These are phyloP conservation scores for Pichia inconspicua DNA, from an alignment of 1,139 yeast genomes.

Conservation along the genomic window DNA sequence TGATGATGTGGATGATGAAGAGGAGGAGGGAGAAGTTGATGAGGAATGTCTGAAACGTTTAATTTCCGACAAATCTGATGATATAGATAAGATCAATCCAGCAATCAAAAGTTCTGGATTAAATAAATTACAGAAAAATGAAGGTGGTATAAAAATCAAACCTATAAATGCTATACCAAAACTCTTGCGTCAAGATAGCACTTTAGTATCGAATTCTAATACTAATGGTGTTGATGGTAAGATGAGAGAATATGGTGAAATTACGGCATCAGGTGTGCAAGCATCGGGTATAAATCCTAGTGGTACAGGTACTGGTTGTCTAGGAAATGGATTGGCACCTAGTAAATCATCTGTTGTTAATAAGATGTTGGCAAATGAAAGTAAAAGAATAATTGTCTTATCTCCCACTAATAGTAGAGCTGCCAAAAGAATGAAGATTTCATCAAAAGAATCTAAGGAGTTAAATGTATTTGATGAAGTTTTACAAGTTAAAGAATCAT, in stretches of 20 bases:
- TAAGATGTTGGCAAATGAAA: slow-evolving; percentile 33
- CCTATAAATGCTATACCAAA: background rate
- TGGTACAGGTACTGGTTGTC: slow-evolving; percentile 16
- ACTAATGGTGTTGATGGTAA: slow-evolving; percentile 15
- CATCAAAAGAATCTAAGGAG: background rate
- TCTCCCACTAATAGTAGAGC: slow-evolving; percentile 5
- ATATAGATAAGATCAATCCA: slow-evolving; percentile 9
- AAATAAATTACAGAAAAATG: background rate
- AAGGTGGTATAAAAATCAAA: background rate
- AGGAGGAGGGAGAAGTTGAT: background rate
- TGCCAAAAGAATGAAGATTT: background rate
- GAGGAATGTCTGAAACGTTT: slow-evolving; percentile 2
- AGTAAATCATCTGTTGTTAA: slow-evolving; percentile 60
- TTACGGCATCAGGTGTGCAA: slow-evolving; percentile 71
- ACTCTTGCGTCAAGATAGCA: slow-evolving; percentile 9
- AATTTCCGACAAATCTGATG: slow-evolving; percentile 10
- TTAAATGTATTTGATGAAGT: background rate
- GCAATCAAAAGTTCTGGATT: background rate
- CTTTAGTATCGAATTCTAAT: slow-evolving; percentile 4
- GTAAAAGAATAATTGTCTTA: slow-evolving; percentile 17
- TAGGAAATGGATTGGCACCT: slow-evolving; percentile 66
- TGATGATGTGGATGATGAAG: background rate
- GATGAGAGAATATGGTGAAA: slow-evolving; percentile 38
- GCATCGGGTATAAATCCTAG: slow-evolving; percentile 24
- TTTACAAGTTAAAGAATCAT: background rate